Evolutionary conservation across 225 moss, liverwort and hornwort genomes (phyloP), one percentile per base, ranked within the genome.

Genomic region (Antitrichia curtipendula): DNA sequence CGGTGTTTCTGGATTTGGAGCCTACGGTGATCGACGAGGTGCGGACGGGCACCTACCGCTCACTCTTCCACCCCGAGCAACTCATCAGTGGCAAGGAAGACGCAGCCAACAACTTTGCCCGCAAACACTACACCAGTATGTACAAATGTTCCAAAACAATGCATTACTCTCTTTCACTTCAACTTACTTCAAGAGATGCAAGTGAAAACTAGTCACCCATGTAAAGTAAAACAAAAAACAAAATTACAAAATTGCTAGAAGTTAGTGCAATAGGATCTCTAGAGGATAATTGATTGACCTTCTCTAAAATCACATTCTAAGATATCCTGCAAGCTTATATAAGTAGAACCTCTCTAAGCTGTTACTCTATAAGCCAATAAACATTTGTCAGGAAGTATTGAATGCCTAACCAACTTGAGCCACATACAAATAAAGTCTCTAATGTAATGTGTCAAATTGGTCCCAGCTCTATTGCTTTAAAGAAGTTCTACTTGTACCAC

Each of bases 21-120:
- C 89, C 91, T 64, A 91, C 91, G 12, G 91, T 91, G 47, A 91
- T 91, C 12, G 91, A 91, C 56, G 87, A 91, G 64, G 91, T 91
- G 71, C 91, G 89, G 41, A 91, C 89, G 11, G 91, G 91, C 47
- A 91, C 89, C 17, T 91, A 91, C 31, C 87, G 89, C 49, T 87
- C 85, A 3, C 85, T 91, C 41, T 91, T 91, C 78, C 91, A 91
- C 82, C 91, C 89, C 4, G 89, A 91, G 87, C 91, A 91, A 59
- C 91, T 91, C 72, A 89, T 91, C 24, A 89, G 87, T 32, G 91
- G 91, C 62, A 91, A 91, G 13, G 91, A 91, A 52, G 91, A 91
- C 45, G 89, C 89, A 2, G 91, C 91, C 84, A 91, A 91, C 73
- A 91, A 91, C 85, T 89, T 91, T 29, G 91, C 91, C 23, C 88